phyloP scores from a whole-genome alignment of 2,329 filamentous ascomycete genomes.

The Cyphellophora europaea region DNA sequence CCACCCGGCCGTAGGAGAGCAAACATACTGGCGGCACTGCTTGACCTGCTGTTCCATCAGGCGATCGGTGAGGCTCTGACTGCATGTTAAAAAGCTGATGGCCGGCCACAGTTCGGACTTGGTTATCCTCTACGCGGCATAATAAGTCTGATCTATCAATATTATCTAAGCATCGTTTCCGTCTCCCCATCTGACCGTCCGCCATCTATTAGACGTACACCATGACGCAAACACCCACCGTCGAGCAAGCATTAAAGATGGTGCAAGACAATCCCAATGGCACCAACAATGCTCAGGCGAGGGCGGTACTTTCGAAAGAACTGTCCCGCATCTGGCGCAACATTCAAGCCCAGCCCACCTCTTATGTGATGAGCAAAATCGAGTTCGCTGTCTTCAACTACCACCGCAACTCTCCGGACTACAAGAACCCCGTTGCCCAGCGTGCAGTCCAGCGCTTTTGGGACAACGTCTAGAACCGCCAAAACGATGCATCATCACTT shows the following conservation, averaged over 20 bases:
- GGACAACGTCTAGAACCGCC: slow-evolving; percentile 11
- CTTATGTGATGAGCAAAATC: slow-evolving; percentile 65
- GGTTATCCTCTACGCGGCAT: too few relatives aligned
- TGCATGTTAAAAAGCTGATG: too few relatives aligned
- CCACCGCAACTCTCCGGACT: slow-evolving; percentile 13
- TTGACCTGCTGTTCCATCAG: too few relatives aligned
- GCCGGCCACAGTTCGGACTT: too few relatives aligned
- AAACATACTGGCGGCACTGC: too few relatives aligned
- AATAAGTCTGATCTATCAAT: too few relatives aligned
- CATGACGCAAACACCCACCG: neutral
- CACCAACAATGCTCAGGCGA: neutral
- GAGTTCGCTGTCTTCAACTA: slow-evolving; percentile 77
- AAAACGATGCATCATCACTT: too few relatives aligned
- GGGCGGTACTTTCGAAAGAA: slow-evolving; percentile 54
- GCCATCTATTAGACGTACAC: neutral
- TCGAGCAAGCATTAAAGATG: neutral
- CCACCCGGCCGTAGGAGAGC: too few relatives aligned
- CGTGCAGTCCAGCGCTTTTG: slow-evolving; percentile 16
- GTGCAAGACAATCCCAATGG: neutral
- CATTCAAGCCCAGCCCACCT: slow-evolving; percentile 52
- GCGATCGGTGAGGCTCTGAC: too few relatives aligned
- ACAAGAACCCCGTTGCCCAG: slow-evolving; percentile 16
- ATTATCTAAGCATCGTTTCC: too few relatives aligned
- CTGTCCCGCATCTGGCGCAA: slow-evolving; percentile 58
- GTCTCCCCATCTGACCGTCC: neutral